Evolutionary conservation across 257 asterid species (phyloP), one percentile per base, ranked within the genome.

Genomic region (Solanum chmielewskii): DNA sequence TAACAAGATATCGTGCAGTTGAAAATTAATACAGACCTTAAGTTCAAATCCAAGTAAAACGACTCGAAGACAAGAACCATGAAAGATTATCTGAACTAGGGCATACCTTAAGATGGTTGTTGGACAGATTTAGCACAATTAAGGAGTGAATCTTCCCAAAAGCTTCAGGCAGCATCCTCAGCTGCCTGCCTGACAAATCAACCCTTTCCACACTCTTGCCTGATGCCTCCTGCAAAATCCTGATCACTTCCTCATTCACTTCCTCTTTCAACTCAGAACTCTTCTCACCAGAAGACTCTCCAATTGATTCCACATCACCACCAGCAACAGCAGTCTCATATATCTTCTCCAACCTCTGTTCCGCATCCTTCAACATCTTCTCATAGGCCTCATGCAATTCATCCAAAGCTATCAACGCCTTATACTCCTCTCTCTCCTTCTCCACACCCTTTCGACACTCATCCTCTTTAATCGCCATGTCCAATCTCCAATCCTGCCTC

Each of bases 271-370:
- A 89, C 88, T 35, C 93, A 82, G 66, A 71, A 78, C 62, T 82
- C 90, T 59, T 59, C 66, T 59, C 66, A 59, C 27, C 66, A 59
- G 42, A 90, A 70, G 74, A 85, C 88, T 89, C 94, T 88, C 86
- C 96, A 83, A 66, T 89, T 49, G 73, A 85, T 86, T 80, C 74
- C 52, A 76, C 88, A 15, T 89, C 91, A 39, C 80, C 92, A 27
- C 99, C 99, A 15, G 91, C 91, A 60, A 93, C 93, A 52, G 97
- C 98, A 59, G 96, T 94, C 91, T 93, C 98, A 73, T 97, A 97
- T 39, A 97, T 92, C 94, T 70, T 95, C 96, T 93, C 93, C 95
- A 97, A 71, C 89, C 94, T 90, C 86, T 86, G 86, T 93, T 97
- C 99, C 90, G 96, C 98, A 71, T 94, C 98, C 68, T 88, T 87